Conservation (phyloP, 192 early-diverging fungal species). For the Linnemannia elongata region DNA sequence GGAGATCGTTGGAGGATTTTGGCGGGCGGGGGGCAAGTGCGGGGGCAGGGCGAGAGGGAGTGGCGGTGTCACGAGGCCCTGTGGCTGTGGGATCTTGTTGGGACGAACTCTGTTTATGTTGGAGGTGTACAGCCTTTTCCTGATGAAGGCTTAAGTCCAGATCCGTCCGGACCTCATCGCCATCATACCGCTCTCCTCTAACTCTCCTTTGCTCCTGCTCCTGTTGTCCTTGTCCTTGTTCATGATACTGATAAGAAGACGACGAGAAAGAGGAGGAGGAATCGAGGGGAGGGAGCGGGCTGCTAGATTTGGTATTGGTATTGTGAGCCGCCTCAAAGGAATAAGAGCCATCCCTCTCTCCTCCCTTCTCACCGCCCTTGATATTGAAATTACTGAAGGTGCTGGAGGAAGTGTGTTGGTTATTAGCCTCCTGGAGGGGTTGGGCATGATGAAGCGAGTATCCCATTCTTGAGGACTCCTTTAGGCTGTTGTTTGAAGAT, state of each 20-base stretch:
- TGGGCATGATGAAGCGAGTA: neutral
- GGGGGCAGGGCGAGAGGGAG: neutral
- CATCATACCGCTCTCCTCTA: too few species aligned
- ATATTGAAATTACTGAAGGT: neutral
- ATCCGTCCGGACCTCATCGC: neutral
- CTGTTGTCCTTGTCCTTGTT: neutral
- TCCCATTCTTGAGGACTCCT: neutral
- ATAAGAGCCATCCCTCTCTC: neutral
- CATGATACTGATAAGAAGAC: neutral
- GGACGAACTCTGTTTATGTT: neutral
- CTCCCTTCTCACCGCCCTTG: neutral
- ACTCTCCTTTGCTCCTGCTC: neutral
- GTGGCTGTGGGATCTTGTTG: neutral
- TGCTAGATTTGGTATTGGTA: neutral
- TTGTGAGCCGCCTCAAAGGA: constrained; percentile 6
- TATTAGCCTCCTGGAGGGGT: constrained; percentile 30
- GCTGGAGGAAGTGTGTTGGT: neutral
- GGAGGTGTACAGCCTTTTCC: neutral
- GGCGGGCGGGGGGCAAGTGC: neutral
- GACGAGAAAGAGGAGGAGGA: neutral
- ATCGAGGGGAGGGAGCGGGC: constrained; percentile 8
- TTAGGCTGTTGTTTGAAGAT: neutral
- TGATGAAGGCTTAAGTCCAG: neutral
- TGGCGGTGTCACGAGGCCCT: neutral
- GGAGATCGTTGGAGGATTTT: neutral